These are phyloP conservation scores for Ceratobasidium sp. DNA, from an alignment of 1,284 basidiomycete genomes.

Conservation along the genomic window DNA sequence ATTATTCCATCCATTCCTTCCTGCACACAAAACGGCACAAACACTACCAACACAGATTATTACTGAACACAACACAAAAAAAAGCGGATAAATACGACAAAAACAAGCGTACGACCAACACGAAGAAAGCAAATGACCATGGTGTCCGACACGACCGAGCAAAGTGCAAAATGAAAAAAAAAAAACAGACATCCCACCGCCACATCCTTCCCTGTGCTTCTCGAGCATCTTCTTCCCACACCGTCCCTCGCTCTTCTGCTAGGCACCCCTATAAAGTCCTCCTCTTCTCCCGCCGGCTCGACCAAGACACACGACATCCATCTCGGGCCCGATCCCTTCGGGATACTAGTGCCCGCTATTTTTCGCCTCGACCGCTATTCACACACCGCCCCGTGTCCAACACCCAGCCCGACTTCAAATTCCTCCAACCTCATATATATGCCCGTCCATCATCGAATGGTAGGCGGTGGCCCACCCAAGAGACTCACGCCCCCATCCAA, in stretches of 20 bases:
- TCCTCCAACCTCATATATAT: background rate
- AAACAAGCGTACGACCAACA: too few relatives aligned
- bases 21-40: background rate
- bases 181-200: too few relatives aligned
- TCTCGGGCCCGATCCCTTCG: too few relatives aligned
- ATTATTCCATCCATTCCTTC: background rate
- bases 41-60: background rate
- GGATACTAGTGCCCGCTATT: background rate
- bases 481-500: conserved; percentile 18
- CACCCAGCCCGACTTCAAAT: background rate
- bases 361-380: background rate
- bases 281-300: background rate
- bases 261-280: too few relatives aligned
- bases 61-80: background rate
- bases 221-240: too few relatives aligned
- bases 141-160: background rate
- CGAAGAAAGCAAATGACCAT: background rate
- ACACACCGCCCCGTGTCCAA: background rate
- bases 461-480: conserved; percentile 15
- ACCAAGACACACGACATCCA: background rate
- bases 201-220: background rate
- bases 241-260: too few relatives aligned
- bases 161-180: background rate
- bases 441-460: background rate
- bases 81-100: background rate